Base-by-base conservation (phyloP, 2,329 filamentous ascomycete genomes). In the Phialophora macrospora region DNA sequence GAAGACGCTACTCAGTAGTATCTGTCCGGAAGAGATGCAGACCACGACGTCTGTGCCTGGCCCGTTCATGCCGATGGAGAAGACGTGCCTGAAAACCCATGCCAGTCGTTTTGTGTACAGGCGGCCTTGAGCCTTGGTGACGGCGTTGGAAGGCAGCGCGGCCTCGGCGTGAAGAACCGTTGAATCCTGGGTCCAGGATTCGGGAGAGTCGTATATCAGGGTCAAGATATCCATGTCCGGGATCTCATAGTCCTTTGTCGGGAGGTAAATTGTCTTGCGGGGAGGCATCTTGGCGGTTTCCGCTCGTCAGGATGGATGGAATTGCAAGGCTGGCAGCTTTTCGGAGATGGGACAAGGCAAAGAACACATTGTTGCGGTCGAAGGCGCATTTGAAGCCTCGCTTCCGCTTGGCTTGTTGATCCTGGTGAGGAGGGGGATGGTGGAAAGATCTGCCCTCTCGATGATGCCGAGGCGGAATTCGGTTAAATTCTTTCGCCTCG, bases 91-190 rank as follows among this genome's bases (percentile, higher is more conserved):
- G 1, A 90, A 78, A 11, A 84, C 81, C 68, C 85, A 77, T 3
- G 85, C 86, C 24, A 86, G 80, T 3, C 82, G 80, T 69, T 84
- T 81, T 11, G 84, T 82, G 14, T 85, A 77, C 8, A 73, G 71
- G 3, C 84, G 81, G 2, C 82, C 78, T 44, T 81, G 77, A 0
- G 80, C 76, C 72, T 85, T 88, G 49, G 83, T 88, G 63, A 89
- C 75, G 61, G 74, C 72, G 59, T 83, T 80, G 17, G 77, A 77
- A 0, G 86, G 84, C 56, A 87, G 77, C 4, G 81, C 80, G 0
- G 88, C 87, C 70, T 87, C 85, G 52, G 81, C 79, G 72, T 88
- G 85, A 4, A 89, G 75, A 4, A 83, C 71, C 0, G 82, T 84
- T 55, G 85, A 79, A 54, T 85, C 81, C 24, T 80, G 65, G 46